These are phyloP conservation scores for Fusarium sterilihyphosum DNA, from an alignment of 2,329 filamentous ascomycete species.

Conservation along the genomic window DNA sequence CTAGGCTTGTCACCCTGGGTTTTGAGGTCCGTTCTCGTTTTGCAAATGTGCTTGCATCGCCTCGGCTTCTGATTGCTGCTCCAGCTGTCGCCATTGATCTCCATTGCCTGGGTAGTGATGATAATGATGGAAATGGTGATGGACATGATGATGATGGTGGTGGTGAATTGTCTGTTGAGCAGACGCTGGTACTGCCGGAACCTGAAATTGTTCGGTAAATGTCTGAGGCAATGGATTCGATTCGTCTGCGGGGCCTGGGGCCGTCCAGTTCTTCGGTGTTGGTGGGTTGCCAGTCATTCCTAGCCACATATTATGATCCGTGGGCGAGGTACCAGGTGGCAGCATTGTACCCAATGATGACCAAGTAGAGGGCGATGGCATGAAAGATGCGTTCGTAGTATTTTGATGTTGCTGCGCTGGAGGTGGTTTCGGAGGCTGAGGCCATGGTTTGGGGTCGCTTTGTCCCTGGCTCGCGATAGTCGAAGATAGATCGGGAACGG, in stretches of 20 bases:
- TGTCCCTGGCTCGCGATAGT: background rate
- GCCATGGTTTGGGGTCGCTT: slow-evolving; percentile 4
- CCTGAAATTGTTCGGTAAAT: slow-evolving; percentile 24
- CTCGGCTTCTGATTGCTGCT: slow-evolving; percentile 33
- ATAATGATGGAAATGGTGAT: slow-evolving; percentile 38
- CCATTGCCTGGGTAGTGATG: slow-evolving; percentile 25
- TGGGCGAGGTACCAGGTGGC: slow-evolving; percentile 9
- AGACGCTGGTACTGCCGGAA: slow-evolving; percentile 5
- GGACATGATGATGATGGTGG: slow-evolving; percentile 33
- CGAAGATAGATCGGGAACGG: background rate
- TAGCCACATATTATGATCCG: slow-evolving; percentile 26
- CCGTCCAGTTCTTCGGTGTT: slow-evolving; percentile 22
- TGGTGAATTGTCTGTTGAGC: slow-evolving; percentile 30
- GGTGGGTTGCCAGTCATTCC: slow-evolving; percentile 4
- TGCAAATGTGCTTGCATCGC: slow-evolving; percentile 24
- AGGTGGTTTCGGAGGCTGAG: background rate
- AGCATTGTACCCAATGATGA: slow-evolving; percentile 28
- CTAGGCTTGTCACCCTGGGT: slow-evolving; percentile 9
- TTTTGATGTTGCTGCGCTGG: slow-evolving; percentile 1
- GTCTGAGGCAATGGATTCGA: background rate
- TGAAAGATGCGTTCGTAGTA: background rate
- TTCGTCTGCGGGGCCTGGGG: slow-evolving; percentile 9
- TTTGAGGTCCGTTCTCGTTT: slow-evolving; percentile 13
- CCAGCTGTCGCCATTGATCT: slow-evolving; percentile 28
- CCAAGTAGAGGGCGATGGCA: slow-evolving; percentile 28